Conservation (phyloP, 2,329 filamentous ascomycete species). For the Aureobasidium sp. region DNA sequence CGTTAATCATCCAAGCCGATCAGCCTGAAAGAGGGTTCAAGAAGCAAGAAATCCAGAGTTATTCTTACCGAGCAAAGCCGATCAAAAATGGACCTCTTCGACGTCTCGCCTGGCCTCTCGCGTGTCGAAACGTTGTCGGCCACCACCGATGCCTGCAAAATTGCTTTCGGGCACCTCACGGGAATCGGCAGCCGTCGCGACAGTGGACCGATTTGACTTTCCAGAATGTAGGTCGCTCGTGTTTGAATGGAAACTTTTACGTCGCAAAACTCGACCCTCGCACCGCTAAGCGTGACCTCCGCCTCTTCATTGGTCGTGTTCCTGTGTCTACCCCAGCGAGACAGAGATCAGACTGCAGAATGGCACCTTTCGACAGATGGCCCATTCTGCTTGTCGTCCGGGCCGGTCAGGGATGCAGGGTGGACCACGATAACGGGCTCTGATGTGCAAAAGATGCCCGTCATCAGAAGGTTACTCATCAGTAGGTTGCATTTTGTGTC, state of each 20-base stretch:
- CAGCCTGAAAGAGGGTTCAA: not conserved
- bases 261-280: conserved; percentile 9
- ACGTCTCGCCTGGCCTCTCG: conserved; percentile 7
- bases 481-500: conserved; percentile 3
- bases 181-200: not conserved
- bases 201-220: conserved; percentile 8
- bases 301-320: not conserved
- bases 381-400: not conserved
- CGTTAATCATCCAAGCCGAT: not conserved
- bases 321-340: not conserved
- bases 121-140: conserved; percentile 12
- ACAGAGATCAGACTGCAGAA: conserved; percentile 7
- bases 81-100: conserved; percentile 9
- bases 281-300: conserved; percentile 1
- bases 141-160: conserved; percentile 3
- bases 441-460: not conserved
- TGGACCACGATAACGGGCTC: not conserved
- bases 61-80: conserved; percentile 3
- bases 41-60: conserved; percentile 4
- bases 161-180: not conserved
- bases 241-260: not conserved
- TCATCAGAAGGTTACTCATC: conserved; percentile 10
- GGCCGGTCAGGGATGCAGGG: not conserved
- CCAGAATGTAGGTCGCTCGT: conserved; percentile 5
- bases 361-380: conserved; percentile 4